Evolutionary conservation across 768 basidiomycete species (phyloP), one percentile per base, ranked within the genome.

Genomic region (Boletellus ananiceps): DNA sequence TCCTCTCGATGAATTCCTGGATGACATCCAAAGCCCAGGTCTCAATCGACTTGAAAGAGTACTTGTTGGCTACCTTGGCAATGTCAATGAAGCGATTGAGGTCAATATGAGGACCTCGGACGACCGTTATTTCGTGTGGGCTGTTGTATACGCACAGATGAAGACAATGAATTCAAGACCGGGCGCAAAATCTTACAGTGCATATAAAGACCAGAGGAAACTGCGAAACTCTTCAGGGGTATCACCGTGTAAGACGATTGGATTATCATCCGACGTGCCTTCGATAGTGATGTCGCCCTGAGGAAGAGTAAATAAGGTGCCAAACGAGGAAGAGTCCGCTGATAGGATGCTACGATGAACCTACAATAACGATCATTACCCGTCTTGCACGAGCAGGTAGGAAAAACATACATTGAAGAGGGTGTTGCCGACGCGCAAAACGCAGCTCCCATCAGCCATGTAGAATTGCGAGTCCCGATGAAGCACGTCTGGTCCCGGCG

Each of bases 141-240:
- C 86, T 88, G 34, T 33, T 23, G 12, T 54, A 35, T 29, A 45
- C 37, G 32, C 19, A 41, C 5, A 27, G 21, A 49, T 49, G 15
- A 57, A 46, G 3, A n/a, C 18, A 14, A 25, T 5, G 19, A 19
- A 13, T 4, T 16, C 1, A 18, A 32, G 35, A 45, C 18, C 2
- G 8, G 18, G 6, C 16, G 16, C 9, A 47, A 46, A 49, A 34
- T 63, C 84, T 67, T 58, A 87, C 86, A 84, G 59, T 7, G 86
- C 84, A 57, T 89, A 88, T n/a, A 88, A 65, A 1, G 81, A 80
- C 83, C 83, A 86, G 29, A 90, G 74, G 57, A 90, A 85, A 61
- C 83, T 76, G 42, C 77, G 75, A 60, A 90, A 89, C 63, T 88
- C 84, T 3, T 74, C 66, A 8, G 77, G 73, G 0, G 77, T 79